A percentile compares a stretch with the other conserved stretches of the same genome.
These are phyloP conservation scores for Platanus orientalis DNA, from an alignment of 164 flowering plant genomes.

Conservation along the genomic window DNA sequence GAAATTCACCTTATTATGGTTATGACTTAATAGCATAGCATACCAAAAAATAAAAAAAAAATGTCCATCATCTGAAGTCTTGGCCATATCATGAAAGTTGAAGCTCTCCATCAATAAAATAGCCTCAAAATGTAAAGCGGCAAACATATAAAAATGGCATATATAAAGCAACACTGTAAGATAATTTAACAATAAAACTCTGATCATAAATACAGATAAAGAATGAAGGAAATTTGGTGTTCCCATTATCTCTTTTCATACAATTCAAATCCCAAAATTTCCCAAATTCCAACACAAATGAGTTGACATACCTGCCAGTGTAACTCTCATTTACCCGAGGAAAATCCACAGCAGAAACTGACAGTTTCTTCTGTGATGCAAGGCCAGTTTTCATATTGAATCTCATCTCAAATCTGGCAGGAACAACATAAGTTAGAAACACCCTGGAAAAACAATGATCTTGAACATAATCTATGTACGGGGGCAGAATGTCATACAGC, in stretches of 20 bases:
- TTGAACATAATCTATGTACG: not conserved
- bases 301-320: conserved; percentile 68
- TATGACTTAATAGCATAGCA: too few species aligned
- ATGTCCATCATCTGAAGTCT: not conserved
- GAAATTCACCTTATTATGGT: too few species aligned
- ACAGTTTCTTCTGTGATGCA: conserved; percentile 79
- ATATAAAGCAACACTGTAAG: not conserved
- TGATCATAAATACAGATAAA: too few species aligned
- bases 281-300: not conserved
- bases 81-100: not conserved
- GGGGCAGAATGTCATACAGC: conserved; percentile 50
- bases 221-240: too few species aligned
- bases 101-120: not conserved
- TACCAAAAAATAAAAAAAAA: too few species aligned
- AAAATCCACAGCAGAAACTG: conserved; percentile 83
- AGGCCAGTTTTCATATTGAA: conserved; percentile 83
- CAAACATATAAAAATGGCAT: not conserved
- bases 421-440: conserved; percentile 2
- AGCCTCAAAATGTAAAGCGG: not conserved
- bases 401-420: conserved; percentile 88
- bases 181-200: too few species aligned
- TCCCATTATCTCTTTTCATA: not conserved
- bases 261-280: not conserved
- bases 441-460: not conserved
- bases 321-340: conserved; percentile 87